phyloP scores from a whole-genome alignment of 257 asterid species.

The Ajuga chamaepitys region DNA sequence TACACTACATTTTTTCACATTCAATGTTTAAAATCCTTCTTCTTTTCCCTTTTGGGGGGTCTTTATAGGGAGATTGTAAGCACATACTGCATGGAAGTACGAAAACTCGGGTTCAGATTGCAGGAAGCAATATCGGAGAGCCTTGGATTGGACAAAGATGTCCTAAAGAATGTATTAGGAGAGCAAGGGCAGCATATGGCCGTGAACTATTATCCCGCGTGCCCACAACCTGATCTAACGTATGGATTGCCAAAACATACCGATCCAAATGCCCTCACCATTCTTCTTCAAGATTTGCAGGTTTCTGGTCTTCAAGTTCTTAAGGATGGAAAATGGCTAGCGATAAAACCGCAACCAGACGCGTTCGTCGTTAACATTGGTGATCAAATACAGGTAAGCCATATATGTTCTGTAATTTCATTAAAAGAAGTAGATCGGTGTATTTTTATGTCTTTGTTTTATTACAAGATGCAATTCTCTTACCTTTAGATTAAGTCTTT shows the following conservation, averaged over 20 bases:
- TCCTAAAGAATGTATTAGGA: constrained; percentile 40
- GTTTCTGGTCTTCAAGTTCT: constrained; percentile 82
- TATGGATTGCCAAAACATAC: constrained; percentile 85
- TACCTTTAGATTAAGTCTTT: no score
- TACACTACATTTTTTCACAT: no score
- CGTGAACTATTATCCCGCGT: constrained; percentile 73
- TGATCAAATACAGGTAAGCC: constrained; percentile 74
- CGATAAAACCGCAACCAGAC: constrained; percentile 56
- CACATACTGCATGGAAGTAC: constrained; percentile 36
- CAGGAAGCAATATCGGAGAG: constrained; percentile 46
- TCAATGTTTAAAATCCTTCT: no score
- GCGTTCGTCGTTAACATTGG: constrained; percentile 85
- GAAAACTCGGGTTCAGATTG: constrained; percentile 42
- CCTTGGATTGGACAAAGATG: constrained; percentile 32
- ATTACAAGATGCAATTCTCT: no score
- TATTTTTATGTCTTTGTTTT: no score
- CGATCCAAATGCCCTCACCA: constrained; percentile 81
- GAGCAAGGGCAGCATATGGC: constrained; percentile 98
- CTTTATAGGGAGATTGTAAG: constrained; percentile 44
- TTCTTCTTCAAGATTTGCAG: constrained; percentile 74
- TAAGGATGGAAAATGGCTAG: constrained; percentile 75
- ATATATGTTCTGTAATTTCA: not conserved
- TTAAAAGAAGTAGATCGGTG: no score
- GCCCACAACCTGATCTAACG: constrained; percentile 83
- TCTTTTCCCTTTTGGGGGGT: not conserved